These are phyloP conservation scores for Infundibulicybe gibba DNA, from an alignment of 768 basidiomycete genomes.

Conservation along the genomic window DNA sequence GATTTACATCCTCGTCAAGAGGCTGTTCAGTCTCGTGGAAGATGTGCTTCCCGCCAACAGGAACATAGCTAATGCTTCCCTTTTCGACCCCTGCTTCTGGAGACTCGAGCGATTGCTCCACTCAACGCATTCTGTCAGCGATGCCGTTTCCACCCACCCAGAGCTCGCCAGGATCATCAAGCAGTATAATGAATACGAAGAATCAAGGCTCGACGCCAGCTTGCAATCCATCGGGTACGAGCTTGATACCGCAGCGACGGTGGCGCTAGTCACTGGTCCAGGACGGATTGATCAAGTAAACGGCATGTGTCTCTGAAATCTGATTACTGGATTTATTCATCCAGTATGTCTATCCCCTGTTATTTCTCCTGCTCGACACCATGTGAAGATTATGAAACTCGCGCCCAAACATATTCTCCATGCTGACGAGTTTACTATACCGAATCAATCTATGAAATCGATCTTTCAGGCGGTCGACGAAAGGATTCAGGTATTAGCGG, in stretches of 20 bases:
- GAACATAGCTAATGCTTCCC: conserved; percentile 28
- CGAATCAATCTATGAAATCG: conserved; percentile 26
- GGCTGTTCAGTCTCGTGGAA: conserved; percentile 24
- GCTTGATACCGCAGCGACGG: conserved; percentile 29
- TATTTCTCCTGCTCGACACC: conserved; percentile 31
- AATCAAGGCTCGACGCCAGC: conserved; percentile 23
- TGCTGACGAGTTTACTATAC: conserved; percentile 23
- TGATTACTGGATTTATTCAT: background rate
- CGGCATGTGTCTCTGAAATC: background rate
- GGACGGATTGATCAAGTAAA: conserved; percentile 32
- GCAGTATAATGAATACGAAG: conserved; percentile 20
- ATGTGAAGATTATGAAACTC: conserved; percentile 25
- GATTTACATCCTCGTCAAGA: conserved; percentile 27
- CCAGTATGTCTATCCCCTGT: conserved; percentile 31
- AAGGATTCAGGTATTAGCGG: conserved; percentile 27
- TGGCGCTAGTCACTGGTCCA: conserved; percentile 26
- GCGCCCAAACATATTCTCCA: conserved; percentile 32
- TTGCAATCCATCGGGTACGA: conserved; percentile 27
- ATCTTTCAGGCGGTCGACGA: conserved; percentile 25
- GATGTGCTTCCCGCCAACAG: conserved; percentile 27
- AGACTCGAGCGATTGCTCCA: conserved; percentile 28
- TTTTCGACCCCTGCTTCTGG: conserved; percentile 28
- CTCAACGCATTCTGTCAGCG: conserved; percentile 23
- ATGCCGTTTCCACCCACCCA: conserved; percentile 20
- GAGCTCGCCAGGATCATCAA: conserved; percentile 24